Base-by-base conservation (phyloP, 129 eudicot genomes). In the Chrysanthemum makinoi region DNA sequence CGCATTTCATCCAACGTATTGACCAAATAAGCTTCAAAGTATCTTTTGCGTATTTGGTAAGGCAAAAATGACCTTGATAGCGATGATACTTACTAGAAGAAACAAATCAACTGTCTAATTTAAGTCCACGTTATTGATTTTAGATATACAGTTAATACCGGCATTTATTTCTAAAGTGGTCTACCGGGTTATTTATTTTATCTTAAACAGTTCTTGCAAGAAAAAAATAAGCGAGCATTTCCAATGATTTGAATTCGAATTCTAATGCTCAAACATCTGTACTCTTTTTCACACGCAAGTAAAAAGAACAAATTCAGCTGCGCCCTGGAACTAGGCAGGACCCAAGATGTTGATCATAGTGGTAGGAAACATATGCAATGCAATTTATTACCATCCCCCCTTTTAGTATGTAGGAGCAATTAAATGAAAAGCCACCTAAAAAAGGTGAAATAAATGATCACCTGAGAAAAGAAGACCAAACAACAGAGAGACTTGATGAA, bases 381-480 rank as follows among this genome's bases (percentile, higher is more conserved):
- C 39, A 10, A 2, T 11, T 18, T 8, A 59, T 26, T 35, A 60
- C 28, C 17, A 12, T 62, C 49, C 20, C 8, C 48, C 12, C 20
- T 3, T 12, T 3, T 30, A 30, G 35, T 30, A 30, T 30, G 35
- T 4, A 30, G 13, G 35, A 26, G 49, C 13, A 33, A 30, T 30
- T 62, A 9, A 63, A 63, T 14, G 6, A 64, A 13, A 64, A 6
- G 22, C 14, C 13, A 16, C 9, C 46, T 18, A 14, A 20, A 18
- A 55, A 22, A 30, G 67, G 15, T 17, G 55, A 60, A 58, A 30
- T 22, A 12, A 18, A 15, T n/a, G n/a, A n/a, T 68, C 71, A 92
- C 96, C 95, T 75, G 86, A 60, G 91, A 68, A 82, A 89, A 86
- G 86, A 81, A 85, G 80, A 60, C 80, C 26, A 79, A 69, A 53